These are phyloP conservation scores for Avicennia marina DNA, from an alignment of 257 asterid genomes.

Conservation along the genomic window DNA sequence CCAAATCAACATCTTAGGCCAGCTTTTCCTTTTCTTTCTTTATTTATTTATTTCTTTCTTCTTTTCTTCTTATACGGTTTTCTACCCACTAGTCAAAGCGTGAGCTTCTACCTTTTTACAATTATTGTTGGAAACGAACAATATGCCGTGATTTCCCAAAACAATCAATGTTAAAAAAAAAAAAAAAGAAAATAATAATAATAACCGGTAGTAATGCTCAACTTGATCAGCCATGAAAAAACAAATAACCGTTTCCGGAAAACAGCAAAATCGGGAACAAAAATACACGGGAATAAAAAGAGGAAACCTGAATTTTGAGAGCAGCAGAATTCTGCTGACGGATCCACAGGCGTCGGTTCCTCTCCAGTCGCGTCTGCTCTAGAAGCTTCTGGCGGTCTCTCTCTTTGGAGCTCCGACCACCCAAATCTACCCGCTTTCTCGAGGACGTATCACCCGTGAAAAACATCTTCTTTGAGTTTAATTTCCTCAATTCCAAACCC, in stretches of 20 bases:
- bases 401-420: conserved; percentile 97
- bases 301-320: conserved; percentile 66
- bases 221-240: conserved; percentile 9
- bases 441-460: conserved; percentile 88
- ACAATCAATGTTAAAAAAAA: no score
- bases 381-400: conserved; percentile 89
- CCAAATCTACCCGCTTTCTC: conserved; percentile 91
- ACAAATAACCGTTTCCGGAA: neutral
- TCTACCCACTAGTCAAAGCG: no score
- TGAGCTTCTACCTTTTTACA: no score
- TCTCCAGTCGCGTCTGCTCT: conserved; percentile 81
- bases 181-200: no score
- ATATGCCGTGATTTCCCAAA: no score
- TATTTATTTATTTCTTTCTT: no score
- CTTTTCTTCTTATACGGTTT: no score
- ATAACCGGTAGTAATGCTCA: no score
- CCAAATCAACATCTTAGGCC: no score
- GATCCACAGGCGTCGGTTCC: conserved; percentile 62
- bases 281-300: neutral
- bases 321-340: conserved; percentile 92
- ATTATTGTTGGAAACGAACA: no score
- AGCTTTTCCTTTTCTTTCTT: no score
- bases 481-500: conserved; percentile 22
- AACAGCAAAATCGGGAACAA: neutral
- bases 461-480: conserved; percentile 38